Evolutionary conservation across 164 flowering plant species (phyloP).

Genomic region (Chimonanthus salicifolius): DNA sequence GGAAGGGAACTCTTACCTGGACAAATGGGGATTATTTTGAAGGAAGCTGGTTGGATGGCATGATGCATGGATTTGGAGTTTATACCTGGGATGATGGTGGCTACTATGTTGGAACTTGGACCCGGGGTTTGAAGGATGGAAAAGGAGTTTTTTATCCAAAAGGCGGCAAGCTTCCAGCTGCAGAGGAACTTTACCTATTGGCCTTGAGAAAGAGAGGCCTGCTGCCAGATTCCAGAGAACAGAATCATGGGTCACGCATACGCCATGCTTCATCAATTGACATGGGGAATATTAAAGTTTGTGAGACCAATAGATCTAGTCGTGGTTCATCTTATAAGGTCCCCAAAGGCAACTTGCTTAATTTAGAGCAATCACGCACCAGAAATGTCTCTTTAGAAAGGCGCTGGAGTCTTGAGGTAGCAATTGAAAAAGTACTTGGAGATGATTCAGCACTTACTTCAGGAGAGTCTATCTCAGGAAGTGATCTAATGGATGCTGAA

Average conservation of each 20-base stretch:
- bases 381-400: slow-evolving; percentile 70
- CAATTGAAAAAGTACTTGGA: slow-evolving; percentile 82
- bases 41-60: slow-evolving; percentile 89
- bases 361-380: slow-evolving; percentile 49
- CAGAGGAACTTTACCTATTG: slow-evolving; percentile 62
- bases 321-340: slow-evolving; percentile 48
- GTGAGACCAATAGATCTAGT: slow-evolving; percentile 32
- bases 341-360: slow-evolving; percentile 49
- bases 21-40: slow-evolving; percentile 83
- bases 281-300: slow-evolving; percentile 52
- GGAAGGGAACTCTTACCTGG: slow-evolving; percentile 92
- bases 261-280: slow-evolving; percentile 66
- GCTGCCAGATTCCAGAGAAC: slow-evolving; percentile 71
- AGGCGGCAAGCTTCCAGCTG: slow-evolving; percentile 62
- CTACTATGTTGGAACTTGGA: slow-evolving; percentile 94
- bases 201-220: slow-evolving; percentile 82
- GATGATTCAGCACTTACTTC: slow-evolving; percentile 41
- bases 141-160: slow-evolving; percentile 90
- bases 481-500: slow-evolving; percentile 33
- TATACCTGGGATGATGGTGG: slow-evolving; percentile 93
- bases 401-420: slow-evolving; percentile 94
- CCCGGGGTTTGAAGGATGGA: slow-evolving; percentile 90
- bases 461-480: slow-evolving; percentile 40
- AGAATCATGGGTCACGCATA: slow-evolving; percentile 42
- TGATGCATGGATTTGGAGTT: slow-evolving; percentile 95